phyloP scores from a whole-genome alignment of 352 stramenopile species.

The Phytophthora pistaciae region DNA sequence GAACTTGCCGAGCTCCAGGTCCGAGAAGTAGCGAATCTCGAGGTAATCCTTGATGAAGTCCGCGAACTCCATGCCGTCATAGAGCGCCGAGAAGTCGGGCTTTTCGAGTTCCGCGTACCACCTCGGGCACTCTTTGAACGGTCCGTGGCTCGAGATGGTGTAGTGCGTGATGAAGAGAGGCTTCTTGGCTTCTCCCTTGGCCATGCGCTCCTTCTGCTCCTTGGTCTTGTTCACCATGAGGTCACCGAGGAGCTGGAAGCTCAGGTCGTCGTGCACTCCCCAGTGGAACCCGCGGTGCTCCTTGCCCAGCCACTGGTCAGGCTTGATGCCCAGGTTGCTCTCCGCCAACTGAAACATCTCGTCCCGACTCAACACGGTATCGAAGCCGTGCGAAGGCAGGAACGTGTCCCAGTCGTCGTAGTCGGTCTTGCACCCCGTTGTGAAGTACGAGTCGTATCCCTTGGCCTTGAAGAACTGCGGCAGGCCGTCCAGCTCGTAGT shows the following conservation, averaged over 20 bases:
- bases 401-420: constrained; percentile 63
- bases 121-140: constrained; percentile 40
- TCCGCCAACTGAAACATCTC: constrained; percentile 48
- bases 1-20: constrained; percentile 56
- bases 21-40: constrained; percentile 61
- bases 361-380: constrained; percentile 39
- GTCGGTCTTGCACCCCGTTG: constrained; percentile 43
- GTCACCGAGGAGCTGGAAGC: constrained; percentile 51
- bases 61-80: constrained; percentile 29
- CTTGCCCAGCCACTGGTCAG: constrained; percentile 36
- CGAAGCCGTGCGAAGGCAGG: constrained; percentile 54
- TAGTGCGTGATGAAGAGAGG: constrained; percentile 65
- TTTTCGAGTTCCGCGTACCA: constrained; percentile 44
- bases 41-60: constrained; percentile 39
- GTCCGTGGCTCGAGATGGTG: constrained; percentile 62
- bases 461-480: constrained; percentile 59
- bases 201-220: constrained; percentile 30
- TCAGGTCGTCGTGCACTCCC: constrained; percentile 63
- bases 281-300: constrained; percentile 27
- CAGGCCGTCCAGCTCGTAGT: constrained; percentile 41
- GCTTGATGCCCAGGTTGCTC: constrained; percentile 38
- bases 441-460: constrained; percentile 57
- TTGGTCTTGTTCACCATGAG: constrained; percentile 52
- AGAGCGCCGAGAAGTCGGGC: constrained; percentile 50
- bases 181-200: constrained; percentile 27